Conservation (phyloP, 169 alveolate species). For the Theileria annulata region DNA sequence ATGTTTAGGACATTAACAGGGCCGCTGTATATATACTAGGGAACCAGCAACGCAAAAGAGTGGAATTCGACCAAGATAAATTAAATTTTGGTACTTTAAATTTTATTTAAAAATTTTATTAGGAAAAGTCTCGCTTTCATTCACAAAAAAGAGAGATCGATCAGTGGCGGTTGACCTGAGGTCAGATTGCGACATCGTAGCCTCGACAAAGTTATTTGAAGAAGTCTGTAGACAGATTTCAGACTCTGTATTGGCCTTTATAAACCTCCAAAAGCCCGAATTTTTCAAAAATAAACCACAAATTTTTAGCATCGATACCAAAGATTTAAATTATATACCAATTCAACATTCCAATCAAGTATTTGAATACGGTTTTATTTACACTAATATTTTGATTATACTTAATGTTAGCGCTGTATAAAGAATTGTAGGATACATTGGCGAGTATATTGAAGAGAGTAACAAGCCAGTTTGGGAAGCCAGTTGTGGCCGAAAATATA, state of each 20-base stretch:
- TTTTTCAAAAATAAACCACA: not conserved
- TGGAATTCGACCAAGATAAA: slow-evolving; percentile 28
- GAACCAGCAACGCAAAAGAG: slow-evolving; percentile 14
- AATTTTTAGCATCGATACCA: not conserved
- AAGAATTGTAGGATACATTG: slow-evolving; percentile 21
- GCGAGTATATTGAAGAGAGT: slow-evolving; percentile 20
- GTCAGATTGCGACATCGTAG: slow-evolving; percentile 54
- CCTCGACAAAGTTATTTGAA: slow-evolving; percentile 42
- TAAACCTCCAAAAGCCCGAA: not conserved
- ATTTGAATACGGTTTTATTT: not conserved
- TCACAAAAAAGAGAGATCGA: not conserved
- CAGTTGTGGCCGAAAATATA: slow-evolving; percentile 19
- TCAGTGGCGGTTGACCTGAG: slow-evolving; percentile 31
- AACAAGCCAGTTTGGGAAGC: slow-evolving; percentile 47
- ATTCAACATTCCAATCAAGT: slow-evolving; percentile 7
- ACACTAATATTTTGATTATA: not conserved
- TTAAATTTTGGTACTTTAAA: slow-evolving; percentile 34
- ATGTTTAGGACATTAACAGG: slow-evolving; percentile 37
- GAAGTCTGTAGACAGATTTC: slow-evolving; percentile 15
- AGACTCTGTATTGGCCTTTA: slow-evolving; percentile 12
- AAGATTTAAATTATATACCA: not conserved
- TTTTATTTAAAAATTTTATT: not conserved
- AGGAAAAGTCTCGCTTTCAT: slow-evolving; percentile 41
- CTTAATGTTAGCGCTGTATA: too few relatives aligned
- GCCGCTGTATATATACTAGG: slow-evolving; percentile 38